Percentiles rank a stretch among this genome's conserved stretches.
Conservation (phyloP, 129 eudicot genomes). For the Oenanthe sinensis region DNA sequence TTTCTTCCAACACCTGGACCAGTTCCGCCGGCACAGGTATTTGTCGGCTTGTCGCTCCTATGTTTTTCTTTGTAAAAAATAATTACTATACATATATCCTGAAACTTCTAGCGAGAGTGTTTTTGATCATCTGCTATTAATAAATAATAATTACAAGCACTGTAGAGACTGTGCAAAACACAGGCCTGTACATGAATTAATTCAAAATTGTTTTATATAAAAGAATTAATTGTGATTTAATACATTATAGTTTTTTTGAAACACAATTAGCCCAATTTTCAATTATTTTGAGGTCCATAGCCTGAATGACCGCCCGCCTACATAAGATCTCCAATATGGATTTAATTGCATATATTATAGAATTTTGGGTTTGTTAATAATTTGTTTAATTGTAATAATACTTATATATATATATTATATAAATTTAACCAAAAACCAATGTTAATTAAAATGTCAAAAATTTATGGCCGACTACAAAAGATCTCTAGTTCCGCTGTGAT, state of each 20-base stretch:
- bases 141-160: not conserved
- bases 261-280: not conserved
- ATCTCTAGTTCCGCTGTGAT: not conserved
- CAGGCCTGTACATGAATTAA: not conserved
- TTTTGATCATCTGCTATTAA: not conserved
- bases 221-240: not conserved
- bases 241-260: not conserved
- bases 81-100: not conserved
- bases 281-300: not conserved
- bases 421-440: too few species aligned
- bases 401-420: not conserved
- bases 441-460: too few species aligned
- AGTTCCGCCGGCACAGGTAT: slow-evolving; percentile 47
- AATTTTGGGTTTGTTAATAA: not conserved
- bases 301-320: not conserved
- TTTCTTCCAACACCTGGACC: slow-evolving; percentile 63
- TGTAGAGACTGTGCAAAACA: too few species aligned
- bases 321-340: not conserved
- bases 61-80: not conserved
- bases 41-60: not conserved
- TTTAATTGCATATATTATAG: not conserved
- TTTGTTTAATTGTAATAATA: not conserved
- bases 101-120: not conserved
- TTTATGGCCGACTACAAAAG: not conserved
- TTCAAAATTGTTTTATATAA: not conserved